Evolutionary conservation across 306 rosid genomes (phyloP), one percentile per base, ranked within the genome.

Genomic region (Casuarina equisetifolia): DNA sequence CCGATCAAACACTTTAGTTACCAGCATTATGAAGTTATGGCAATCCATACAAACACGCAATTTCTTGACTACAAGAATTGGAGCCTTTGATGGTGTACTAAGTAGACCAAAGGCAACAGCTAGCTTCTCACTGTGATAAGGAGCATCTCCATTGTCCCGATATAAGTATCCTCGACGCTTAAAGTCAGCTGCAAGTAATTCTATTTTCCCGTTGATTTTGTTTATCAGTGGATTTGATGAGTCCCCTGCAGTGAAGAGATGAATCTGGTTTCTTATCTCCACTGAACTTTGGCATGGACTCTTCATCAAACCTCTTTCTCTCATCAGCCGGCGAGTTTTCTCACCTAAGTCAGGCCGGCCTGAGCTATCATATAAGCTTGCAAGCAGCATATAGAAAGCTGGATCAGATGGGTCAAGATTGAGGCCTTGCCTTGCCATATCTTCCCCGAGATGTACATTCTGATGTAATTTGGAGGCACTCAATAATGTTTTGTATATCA

Each of bases 371-470:
- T 86, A 89, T 80, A 91, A 76, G 77, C 76, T 89, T 20, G 94
- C 88, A 57, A 88, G 90, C 50, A 89, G 76, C 82, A 79, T 51
- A 73, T 89, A 91, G 67, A 89, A 83, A 72, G 90, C 82, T 75
- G 92, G 84, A 78, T 91, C 92, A 54, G 59, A 76, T 19, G 91
- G 90, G 76, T 88, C 87, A 73, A 86, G 90, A 73, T 91, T 86
- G 43, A 88, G 82, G 50, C 92, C 89, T 82, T 82, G 82, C 81
- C 90, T 86, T 59, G 90, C 89, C 85, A 89, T 81, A 67, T 88
- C 87, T 86, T 91, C 94, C 78, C 90, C 91, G 7, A 89, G 75
- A 32, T 82, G 74, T 57, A 88, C 74, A 86, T 88, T 88, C 55
- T 81, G 80, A 74, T 87, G 85, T 68, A 86, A 84, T 72, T 76